These are phyloP conservation scores for Verbena officinalis DNA, from an alignment of 257 asterid genomes.

Conservation along the genomic window DNA sequence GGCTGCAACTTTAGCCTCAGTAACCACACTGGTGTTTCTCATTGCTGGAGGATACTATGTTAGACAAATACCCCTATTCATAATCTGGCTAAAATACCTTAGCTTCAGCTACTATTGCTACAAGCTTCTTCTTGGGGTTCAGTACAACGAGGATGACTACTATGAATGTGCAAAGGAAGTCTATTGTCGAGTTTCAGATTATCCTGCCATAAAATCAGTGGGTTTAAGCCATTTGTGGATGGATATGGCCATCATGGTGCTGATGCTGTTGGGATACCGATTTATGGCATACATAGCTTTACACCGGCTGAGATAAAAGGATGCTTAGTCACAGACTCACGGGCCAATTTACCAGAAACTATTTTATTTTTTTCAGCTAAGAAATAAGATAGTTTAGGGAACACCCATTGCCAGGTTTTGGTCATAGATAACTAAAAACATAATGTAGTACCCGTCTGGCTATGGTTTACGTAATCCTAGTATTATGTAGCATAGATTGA, in stretches of 20 bases:
- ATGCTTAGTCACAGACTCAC: neutral
- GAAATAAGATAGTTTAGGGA: constrained; percentile 40
- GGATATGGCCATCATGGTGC: constrained; percentile 50
- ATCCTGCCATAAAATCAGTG: constrained; percentile 60
- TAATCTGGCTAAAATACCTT: constrained; percentile 66
- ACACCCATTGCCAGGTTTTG: constrained; percentile 40
- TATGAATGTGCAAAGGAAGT: constrained; percentile 64
- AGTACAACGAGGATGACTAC: constrained; percentile 51
- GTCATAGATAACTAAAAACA: constrained; percentile 28
- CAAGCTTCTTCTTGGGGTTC: constrained; percentile 77
- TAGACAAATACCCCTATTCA: constrained; percentile 67
- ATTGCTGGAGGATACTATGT: constrained; percentile 82
- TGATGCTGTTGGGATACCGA: constrained; percentile 69
- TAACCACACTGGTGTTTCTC: constrained; percentile 67
- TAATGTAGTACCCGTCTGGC: constrained; percentile 35
- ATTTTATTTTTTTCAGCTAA: constrained; percentile 38
- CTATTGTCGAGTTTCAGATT: constrained; percentile 56
- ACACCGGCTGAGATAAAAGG: constrained; percentile 50
- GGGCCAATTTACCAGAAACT: constrained; percentile 12
- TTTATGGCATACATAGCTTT: constrained; percentile 65
- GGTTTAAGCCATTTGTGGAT: constrained; percentile 63
- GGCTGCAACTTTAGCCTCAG: constrained; percentile 79
- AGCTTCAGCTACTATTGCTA: constrained; percentile 74
- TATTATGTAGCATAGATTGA: constrained; percentile 25
- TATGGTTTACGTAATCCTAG: constrained; percentile 30